Evolutionary conservation across 345 rosid genomes (phyloP).

Genomic region (Bruguiera gymnorhiza): DNA sequence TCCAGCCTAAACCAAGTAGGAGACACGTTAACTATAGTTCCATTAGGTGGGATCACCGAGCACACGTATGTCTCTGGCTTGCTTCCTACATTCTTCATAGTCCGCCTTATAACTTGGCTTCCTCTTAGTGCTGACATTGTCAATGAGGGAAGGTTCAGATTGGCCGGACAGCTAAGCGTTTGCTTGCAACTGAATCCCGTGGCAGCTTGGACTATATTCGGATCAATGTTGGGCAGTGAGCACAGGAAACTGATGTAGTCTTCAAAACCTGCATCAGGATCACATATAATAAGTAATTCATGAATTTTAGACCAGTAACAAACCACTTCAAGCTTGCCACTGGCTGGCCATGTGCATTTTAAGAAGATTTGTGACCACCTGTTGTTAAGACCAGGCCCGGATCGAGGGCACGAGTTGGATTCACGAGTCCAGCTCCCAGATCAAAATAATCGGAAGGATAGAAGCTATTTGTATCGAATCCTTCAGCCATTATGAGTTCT

Average conservation of each 20-base stretch:
- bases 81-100: conserved; percentile 50
- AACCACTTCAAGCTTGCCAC: background rate
- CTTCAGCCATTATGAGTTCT: conserved; percentile 52
- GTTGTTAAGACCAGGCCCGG: conserved; percentile 73
- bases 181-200: conserved; percentile 55
- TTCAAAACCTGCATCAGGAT: conserved; percentile 44
- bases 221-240: conserved; percentile 50
- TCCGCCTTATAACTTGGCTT: conserved; percentile 41
- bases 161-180: conserved; percentile 46
- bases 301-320: background rate
- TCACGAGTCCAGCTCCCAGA: conserved; percentile 68
- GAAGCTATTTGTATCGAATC: conserved; percentile 29
- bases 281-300: background rate
- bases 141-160: conserved; percentile 74
- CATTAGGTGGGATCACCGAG: conserved; percentile 60
- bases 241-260: conserved; percentile 72
- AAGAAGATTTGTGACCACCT: conserved; percentile 30
- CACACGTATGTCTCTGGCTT: conserved; percentile 51
- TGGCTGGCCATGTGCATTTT: too few species aligned
- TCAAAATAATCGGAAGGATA: conserved; percentile 56
- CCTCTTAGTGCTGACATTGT: conserved; percentile 52
- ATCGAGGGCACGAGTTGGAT: conserved; percentile 61
- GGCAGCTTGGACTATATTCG: conserved; percentile 30
- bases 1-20: conserved; percentile 62
- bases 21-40: conserved; percentile 44